Evolutionary conservation across 495 filamentous ascomycete species (phyloP).

Genomic region (Aspergillus heteromorphus): DNA sequence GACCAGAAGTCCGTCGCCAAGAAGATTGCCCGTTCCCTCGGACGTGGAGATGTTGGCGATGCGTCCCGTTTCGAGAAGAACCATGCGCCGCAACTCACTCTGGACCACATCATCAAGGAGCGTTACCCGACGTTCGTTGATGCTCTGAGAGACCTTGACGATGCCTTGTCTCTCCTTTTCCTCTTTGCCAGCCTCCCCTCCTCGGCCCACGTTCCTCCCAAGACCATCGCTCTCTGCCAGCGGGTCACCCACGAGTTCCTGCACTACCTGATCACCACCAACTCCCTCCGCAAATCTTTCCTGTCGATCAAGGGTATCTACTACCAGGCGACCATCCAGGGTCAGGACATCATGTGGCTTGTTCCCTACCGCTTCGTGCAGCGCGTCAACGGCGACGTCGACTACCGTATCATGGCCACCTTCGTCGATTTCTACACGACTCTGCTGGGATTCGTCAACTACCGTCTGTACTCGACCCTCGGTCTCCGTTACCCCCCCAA

Average conservation of each 20-base stretch:
- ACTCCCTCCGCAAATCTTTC: constrained; percentile 90
- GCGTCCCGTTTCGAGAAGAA: constrained; percentile 80
- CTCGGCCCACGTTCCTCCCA: constrained; percentile 76
- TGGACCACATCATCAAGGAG: constrained; percentile 96
- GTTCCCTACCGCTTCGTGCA: constrained; percentile 98
- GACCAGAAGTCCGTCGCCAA: constrained; percentile 94
- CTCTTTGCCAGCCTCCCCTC: constrained; percentile 96
- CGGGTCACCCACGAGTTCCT: constrained; percentile 88
- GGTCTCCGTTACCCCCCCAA: constrained; percentile 92
- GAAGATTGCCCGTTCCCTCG: constrained; percentile 89
- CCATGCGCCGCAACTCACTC: constrained; percentile 74
- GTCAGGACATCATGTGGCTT: constrained; percentile 96
- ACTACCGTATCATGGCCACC: constrained; percentile 98
- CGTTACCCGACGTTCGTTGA: constrained; percentile 96
- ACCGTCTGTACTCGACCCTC: constrained; percentile 80
- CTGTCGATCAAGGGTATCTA: constrained; percentile 99
- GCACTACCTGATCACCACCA: constrained; percentile 89
- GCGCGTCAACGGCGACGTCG: constrained; percentile 82
- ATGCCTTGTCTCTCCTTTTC: constrained; percentile 94
- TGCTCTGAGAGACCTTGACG: constrained; percentile 89
- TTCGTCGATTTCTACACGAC: constrained; percentile 99
- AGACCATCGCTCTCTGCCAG: constrained; percentile 90
- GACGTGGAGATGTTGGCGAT: constrained; percentile 83
- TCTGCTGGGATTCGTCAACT: constrained; percentile 91
- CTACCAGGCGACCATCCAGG: constrained; percentile 96